Conservation (phyloP, 2,329 filamentous ascomycete species). For the Aspergillus fischeri region DNA sequence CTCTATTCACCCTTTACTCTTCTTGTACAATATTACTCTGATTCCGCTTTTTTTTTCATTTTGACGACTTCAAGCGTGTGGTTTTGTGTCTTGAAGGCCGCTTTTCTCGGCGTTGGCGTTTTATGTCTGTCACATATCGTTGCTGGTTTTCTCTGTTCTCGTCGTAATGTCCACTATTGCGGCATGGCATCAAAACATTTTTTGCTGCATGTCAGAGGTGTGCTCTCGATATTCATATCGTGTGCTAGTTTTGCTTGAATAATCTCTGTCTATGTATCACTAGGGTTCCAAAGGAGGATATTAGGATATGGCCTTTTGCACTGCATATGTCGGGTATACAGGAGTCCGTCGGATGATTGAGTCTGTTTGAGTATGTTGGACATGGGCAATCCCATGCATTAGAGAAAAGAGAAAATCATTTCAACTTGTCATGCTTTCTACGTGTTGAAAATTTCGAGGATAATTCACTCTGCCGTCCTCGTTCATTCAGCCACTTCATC, state of each 20-base stretch:
- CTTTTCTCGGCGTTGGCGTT: conserved; percentile 3
- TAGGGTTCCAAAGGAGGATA: background rate
- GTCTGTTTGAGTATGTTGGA: background rate
- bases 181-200: background rate
- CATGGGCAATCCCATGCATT: background rate
- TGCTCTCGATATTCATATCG: background rate
- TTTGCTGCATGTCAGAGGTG: background rate
- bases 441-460: background rate
- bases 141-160: background rate
- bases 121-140: background rate
- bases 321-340: background rate
- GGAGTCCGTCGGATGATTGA: background rate
- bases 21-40: conserved; percentile 25
- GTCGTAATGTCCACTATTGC: background rate
- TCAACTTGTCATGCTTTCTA: background rate
- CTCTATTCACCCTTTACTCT: conserved; percentile 1
- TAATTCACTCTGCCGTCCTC: background rate
- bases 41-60: conserved; percentile 5
- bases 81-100: conserved; percentile 1
- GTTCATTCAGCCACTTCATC: background rate
- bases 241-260: background rate
- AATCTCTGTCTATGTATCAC: background rate
- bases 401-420: background rate
- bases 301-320: background rate
- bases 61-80: conserved; percentile 2